phyloP scores from a whole-genome alignment of 208 protist species.

The Trypanosomatidae sp. region DNA sequence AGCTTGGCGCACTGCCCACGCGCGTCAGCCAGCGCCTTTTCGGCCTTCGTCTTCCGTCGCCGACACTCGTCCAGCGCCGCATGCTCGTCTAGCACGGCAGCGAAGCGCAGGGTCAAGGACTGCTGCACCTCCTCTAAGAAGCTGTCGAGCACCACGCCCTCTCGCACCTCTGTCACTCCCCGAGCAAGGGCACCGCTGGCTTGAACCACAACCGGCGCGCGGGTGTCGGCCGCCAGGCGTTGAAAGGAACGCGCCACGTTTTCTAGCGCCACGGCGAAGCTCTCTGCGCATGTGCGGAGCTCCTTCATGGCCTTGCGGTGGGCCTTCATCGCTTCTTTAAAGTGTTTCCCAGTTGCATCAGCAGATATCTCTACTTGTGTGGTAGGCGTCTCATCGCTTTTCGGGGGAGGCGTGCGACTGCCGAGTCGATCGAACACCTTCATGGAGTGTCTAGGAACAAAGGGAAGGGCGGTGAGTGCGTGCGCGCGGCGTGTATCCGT shows the following conservation, averaged over 20 bases:
- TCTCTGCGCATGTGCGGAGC: conserved; percentile 12
- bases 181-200: conserved; percentile 17
- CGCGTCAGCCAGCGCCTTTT: conserved; percentile 8
- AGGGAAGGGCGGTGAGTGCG: no score
- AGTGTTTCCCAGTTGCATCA: conserved; percentile 13
- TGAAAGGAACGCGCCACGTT: conserved; percentile 26
- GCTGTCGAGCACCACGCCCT: conserved; percentile 18
- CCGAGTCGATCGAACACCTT: no score
- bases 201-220: conserved; percentile 12
- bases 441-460: no score
- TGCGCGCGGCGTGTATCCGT: no score
- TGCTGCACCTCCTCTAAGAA: conserved; percentile 35
- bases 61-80: conserved; percentile 16
- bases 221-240: conserved; percentile 13
- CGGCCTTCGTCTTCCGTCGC: conserved; percentile 23
- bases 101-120: conserved; percentile 26
- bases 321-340: conserved; percentile 23
- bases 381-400: no score
- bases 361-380: no score
- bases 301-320: conserved; percentile 36
- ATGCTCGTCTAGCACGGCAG: conserved; percentile 8
- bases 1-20: conserved; percentile 25
- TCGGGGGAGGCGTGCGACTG: no score
- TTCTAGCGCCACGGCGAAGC: conserved; percentile 20
- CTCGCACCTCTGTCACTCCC: conserved; percentile 25